phyloP scores from a whole-genome alignment of 306 rosid species.

The Corylus avellana region DNA sequence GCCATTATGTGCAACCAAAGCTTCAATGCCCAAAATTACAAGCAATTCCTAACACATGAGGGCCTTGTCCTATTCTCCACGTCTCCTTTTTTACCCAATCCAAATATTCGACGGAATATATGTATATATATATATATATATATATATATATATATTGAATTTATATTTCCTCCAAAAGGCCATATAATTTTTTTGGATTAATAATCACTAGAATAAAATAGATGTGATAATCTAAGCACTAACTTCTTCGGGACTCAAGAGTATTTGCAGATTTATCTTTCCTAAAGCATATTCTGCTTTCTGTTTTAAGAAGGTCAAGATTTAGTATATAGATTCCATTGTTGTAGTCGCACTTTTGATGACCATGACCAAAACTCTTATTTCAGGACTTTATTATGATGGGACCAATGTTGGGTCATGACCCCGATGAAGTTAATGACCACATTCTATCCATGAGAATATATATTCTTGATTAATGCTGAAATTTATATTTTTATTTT shows the following conservation, averaged over 20 bases:
- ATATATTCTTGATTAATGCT: too few species aligned
- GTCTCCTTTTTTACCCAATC: neutral
- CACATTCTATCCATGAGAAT: too few species aligned
- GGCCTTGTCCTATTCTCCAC: constrained; percentile 4
- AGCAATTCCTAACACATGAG: constrained; percentile 16
- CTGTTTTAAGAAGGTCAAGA: neutral
- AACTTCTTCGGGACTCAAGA: neutral
- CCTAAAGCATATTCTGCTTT: too few species aligned
- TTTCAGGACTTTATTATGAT: neutral
- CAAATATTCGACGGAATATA: neutral
- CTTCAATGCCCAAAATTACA: constrained; percentile 9
- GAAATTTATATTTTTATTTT: too few species aligned
- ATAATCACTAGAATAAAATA: too few species aligned
- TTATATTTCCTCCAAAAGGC: too few species aligned
- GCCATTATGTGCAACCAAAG: constrained; percentile 17
- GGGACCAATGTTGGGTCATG: neutral
- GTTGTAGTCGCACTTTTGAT: neutral
- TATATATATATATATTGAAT: too few species aligned
- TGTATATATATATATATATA: too few species aligned
- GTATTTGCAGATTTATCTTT: neutral
- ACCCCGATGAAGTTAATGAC: too few species aligned
- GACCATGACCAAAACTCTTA: too few species aligned
- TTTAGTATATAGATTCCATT: neutral
- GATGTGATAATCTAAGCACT: neutral
- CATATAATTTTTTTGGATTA: too few species aligned